Base-by-base conservation (phyloP, 768 basidiomycete species). In the Termitomyces sp. region DNA sequence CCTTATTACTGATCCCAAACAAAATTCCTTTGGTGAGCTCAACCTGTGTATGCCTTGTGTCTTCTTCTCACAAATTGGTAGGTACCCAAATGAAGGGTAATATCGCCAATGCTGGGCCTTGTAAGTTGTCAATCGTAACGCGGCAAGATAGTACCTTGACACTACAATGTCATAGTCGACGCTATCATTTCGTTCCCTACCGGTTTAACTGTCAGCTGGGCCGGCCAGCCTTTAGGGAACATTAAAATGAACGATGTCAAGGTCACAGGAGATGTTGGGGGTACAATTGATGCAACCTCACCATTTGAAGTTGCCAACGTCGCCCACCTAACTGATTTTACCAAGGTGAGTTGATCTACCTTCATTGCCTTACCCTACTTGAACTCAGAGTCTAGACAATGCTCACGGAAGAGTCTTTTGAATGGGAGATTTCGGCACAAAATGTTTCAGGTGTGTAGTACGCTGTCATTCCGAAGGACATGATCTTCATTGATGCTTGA, bases 71-170 rank as follows among this genome's bases (percentile, higher is more conserved):
- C 14, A 42, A 20, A 7, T 40, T 14, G 39, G 16, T 53, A 86
- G 84, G 69, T 24, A 77, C 82, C 3, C 69, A 71, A 49, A 68
- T 91, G 55, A 81, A 78, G 33, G 89, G 89, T 24, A 79, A 76
- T 27, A 88, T 91, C 61, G 80, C 78, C 14, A 83, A 88, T 51
- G 82, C 88, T 30, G 89, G 89, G 16, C 89, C 89, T 43, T 90
- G 87, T 89, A 69, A 57, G 86, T 70, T 18, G 13, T 20, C 6
- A 10, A 37, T 4, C 4, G 33, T 46, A 39, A 42, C 5, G 55
- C 18, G 16, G 48, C 50, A n/a, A 39, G 40, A 30, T 60, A 20
- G n/a, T 6, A 5, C 61, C 52, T 7, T 60, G 53, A 48, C 45
- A 48, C 40, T 16, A 27, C 37, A 42, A 24, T 26, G 72, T 30